Evolutionary conservation across 495 filamentous ascomycete genomes (phyloP).

Genomic region (Talaromyces thailandensis): DNA sequence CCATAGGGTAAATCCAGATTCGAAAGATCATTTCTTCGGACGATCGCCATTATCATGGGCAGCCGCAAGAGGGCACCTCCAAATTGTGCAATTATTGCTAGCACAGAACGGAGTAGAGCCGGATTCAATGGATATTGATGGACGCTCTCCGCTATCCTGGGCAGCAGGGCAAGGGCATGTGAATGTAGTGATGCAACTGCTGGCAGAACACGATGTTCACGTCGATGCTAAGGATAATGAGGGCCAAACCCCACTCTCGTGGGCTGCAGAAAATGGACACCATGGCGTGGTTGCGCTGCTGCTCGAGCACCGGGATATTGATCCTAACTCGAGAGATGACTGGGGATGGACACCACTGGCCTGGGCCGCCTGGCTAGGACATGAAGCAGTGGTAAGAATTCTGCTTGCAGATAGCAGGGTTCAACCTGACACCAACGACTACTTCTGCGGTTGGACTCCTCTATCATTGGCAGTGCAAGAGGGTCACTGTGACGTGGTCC

Average conservation of each 20-base stretch:
- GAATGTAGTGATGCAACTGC: constrained; percentile 4
- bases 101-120: background rate
- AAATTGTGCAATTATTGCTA: constrained; percentile 6
- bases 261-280: constrained; percentile 10
- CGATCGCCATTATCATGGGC: constrained; percentile 10
- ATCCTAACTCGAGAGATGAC: constrained; percentile 4
- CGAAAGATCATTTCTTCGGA: background rate
- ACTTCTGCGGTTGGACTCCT: constrained; percentile 19
- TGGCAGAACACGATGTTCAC: constrained; percentile 4
- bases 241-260: constrained; percentile 11
- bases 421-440: constrained; percentile 20
- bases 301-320: background rate
- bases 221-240: constrained; percentile 8
- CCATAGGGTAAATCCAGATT: background rate
- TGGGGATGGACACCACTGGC: constrained; percentile 24
- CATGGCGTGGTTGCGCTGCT: background rate
- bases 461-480: constrained; percentile 21
- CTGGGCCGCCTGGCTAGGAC: constrained; percentile 25
- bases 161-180: constrained; percentile 6
- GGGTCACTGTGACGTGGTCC: background rate
- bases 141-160: constrained; percentile 8
- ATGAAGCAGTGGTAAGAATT: constrained; percentile 22
- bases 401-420: constrained; percentile 17
- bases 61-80: constrained; percentile 4
- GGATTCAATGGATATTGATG: background rate